A percentile compares a stretch with the other conserved stretches of the same genome.
These are phyloP conservation scores for Skeletonema grethae DNA, from an alignment of 108 stramenopile genomes.

Conservation along the genomic window DNA sequence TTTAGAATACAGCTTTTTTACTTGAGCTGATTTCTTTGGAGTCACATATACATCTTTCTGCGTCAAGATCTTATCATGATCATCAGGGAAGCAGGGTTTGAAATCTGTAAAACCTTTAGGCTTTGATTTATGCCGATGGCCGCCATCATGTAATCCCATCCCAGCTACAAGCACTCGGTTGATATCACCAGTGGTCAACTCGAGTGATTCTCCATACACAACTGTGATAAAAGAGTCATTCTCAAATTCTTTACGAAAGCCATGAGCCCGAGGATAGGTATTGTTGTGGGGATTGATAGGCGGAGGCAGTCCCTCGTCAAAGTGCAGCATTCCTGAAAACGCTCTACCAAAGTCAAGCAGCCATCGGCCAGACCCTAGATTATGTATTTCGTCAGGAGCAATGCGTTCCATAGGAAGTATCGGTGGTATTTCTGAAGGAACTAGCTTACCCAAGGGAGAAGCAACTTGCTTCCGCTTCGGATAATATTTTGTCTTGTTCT, in stretches of 20 bases:
- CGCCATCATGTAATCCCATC: conserved; percentile 42
- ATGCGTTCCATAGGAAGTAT: conserved; percentile 29
- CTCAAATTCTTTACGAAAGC: conserved; percentile 10
- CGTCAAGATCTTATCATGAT: conserved; percentile 35
- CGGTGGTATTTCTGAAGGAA: conserved; percentile 37
- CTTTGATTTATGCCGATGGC: conserved; percentile 24
- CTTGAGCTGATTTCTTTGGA: conserved; percentile 5
- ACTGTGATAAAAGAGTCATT: conserved; percentile 20
- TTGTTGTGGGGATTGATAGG: conserved; percentile 30
- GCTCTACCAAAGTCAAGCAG: conserved; percentile 48
- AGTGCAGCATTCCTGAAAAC: conserved; percentile 48
- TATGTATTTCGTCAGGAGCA: conserved; percentile 41
- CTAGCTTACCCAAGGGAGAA: conserved; percentile 25
- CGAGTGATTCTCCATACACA: conserved; percentile 41
- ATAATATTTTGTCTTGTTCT: neutral
- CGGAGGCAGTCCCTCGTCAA: conserved; percentile 39
- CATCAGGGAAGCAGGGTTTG: conserved; percentile 28
- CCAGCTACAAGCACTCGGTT: conserved; percentile 43
- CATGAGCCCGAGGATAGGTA: conserved; percentile 35
- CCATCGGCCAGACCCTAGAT: conserved; percentile 42
- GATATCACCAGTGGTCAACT: conserved; percentile 51
- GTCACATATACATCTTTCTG: conserved; percentile 34
- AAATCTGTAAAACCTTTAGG: neutral
- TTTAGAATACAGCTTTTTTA: conserved; percentile 2
- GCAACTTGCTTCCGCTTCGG: conserved; percentile 4